Evolutionary conservation across 1,284 basidiomycete genomes (phyloP).

Genomic region (Ustilago nuda): DNA sequence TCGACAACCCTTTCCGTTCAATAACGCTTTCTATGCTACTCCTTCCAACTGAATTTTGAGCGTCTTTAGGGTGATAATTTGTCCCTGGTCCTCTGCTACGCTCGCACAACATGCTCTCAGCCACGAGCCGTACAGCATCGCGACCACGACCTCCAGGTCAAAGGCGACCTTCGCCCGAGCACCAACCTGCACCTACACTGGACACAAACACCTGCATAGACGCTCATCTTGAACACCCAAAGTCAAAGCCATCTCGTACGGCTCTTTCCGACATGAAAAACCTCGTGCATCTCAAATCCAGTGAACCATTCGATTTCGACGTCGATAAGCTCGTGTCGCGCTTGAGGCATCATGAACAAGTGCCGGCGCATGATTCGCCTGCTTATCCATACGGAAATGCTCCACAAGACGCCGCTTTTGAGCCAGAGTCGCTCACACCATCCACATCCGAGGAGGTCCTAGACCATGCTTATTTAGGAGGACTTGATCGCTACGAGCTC

Average conservation of each 20-base stretch:
- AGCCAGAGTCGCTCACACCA: slow-evolving; percentile 7
- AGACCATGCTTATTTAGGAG: slow-evolving; percentile 49
- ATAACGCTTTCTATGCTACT: neutral
- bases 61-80: neutral
- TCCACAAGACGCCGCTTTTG: neutral
- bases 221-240: neutral
- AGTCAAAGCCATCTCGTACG: neutral
- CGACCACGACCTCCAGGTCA: slow-evolving; percentile 18
- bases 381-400: neutral
- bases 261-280: slow-evolving; percentile 24
- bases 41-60: neutral
- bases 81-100: neutral
- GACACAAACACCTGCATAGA: neutral
- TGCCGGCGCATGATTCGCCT: neutral
- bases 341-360: neutral
- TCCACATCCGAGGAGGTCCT: slow-evolving; percentile 17
- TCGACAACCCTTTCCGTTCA: neutral
- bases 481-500: slow-evolving; percentile 57
- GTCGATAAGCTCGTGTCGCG: neutral
- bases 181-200: slow-evolving; percentile 6
- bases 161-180: slow-evolving; percentile 2
- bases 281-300: neutral
- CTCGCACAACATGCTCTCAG: slow-evolving; percentile 9
- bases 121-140: neutral
- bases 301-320: neutral